These are phyloP conservation scores for Lineolata rhizophorae DNA, from an alignment of 495 filamentous ascomycete genomes.

Conservation along the genomic window DNA sequence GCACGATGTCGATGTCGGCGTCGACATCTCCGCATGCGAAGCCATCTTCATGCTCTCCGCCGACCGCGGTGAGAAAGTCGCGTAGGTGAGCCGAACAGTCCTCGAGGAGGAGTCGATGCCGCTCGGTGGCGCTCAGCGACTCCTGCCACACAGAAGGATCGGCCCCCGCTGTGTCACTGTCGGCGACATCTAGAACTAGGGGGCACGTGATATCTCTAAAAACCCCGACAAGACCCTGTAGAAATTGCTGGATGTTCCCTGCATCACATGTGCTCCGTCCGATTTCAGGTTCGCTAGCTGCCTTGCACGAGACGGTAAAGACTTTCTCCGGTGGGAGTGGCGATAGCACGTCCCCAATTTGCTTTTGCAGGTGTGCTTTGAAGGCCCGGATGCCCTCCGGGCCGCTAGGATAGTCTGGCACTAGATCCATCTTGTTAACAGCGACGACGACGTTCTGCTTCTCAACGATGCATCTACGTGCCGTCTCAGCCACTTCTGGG, in stretches of 20 bases:
- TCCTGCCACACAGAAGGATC: conserved; percentile 48
- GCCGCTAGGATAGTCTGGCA: conserved; percentile 13
- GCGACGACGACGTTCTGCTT: conserved; percentile 45
- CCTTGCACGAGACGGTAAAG: conserved; percentile 50
- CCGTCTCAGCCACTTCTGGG: conserved; percentile 33
- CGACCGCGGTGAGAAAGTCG: conserved; percentile 30
- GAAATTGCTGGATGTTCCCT: conserved; percentile 45
- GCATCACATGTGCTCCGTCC: conserved; percentile 21
- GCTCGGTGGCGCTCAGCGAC: conserved; percentile 72
- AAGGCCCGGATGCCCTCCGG: conserved; percentile 1
- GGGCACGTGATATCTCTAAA: conserved; percentile 56
- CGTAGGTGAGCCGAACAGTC: conserved; percentile 46
- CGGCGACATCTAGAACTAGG: conserved; percentile 9
- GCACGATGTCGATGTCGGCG: conserved; percentile 63
- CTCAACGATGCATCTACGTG: conserved; percentile 28
- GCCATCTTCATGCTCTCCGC: conserved; percentile 12
- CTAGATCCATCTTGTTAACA: conserved; percentile 63
- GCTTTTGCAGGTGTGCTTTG: conserved; percentile 6
- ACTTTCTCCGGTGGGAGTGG: conserved; percentile 21
- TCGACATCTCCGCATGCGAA: too few relatives aligned
- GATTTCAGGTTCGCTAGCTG: conserved; percentile 5
- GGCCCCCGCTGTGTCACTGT: conserved; percentile 5
- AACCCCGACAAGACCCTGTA: conserved; percentile 38
- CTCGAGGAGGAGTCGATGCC: conserved; percentile 63
- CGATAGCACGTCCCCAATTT: conserved; percentile 13